phyloP scores from a whole-genome alignment of 352 stramenopile species.

The Pythium aristosporum region DNA sequence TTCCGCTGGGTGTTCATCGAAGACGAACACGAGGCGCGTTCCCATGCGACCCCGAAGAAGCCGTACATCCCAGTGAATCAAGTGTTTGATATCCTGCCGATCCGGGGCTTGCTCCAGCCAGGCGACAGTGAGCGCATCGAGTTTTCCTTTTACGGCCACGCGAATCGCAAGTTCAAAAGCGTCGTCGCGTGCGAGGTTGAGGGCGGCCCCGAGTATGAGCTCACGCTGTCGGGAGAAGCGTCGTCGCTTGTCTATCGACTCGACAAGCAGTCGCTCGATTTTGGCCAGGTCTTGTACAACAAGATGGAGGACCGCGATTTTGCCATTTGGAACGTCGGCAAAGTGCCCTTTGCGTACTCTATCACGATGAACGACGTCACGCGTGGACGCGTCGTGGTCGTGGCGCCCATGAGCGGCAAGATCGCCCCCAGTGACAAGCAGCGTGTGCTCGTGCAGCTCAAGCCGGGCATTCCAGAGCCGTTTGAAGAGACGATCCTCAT shows the following conservation, averaged over 20 bases:
- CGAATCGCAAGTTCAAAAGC: conserved; percentile 90
- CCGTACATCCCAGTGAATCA: conserved; percentile 91
- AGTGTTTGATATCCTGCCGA: conserved; percentile 95
- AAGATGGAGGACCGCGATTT: conserved; percentile 92
- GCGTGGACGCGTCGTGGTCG: conserved; percentile 60
- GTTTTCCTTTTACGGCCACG: conserved; percentile 93
- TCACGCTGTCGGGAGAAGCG: conserved; percentile 88
- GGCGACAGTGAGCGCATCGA: conserved; percentile 91
- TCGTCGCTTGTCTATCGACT: conserved; percentile 91
- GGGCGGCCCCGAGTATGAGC: conserved; percentile 92
- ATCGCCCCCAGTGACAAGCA: conserved; percentile 90
- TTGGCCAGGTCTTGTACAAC: conserved; percentile 93
- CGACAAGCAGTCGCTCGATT: conserved; percentile 91
- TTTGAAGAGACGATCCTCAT: conserved; percentile 90
- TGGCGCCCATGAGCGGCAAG: conserved; percentile 76
- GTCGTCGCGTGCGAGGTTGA: conserved; percentile 91
- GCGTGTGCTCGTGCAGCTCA: conserved; percentile 83
- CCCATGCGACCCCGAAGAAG: conserved; percentile 62
- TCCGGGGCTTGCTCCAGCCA: conserved; percentile 81
- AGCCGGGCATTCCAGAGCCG: conserved; percentile 82
- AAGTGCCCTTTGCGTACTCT: conserved; percentile 89
- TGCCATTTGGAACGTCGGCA: conserved; percentile 90
- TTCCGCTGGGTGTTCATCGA: conserved; percentile 96
- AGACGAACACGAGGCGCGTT: conserved; percentile 74
- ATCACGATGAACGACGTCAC: conserved; percentile 47